Evolutionary conservation across 306 rosid genomes (phyloP), one percentile per base, ranked within the genome.

Genomic region (Prunus armeniaca): DNA sequence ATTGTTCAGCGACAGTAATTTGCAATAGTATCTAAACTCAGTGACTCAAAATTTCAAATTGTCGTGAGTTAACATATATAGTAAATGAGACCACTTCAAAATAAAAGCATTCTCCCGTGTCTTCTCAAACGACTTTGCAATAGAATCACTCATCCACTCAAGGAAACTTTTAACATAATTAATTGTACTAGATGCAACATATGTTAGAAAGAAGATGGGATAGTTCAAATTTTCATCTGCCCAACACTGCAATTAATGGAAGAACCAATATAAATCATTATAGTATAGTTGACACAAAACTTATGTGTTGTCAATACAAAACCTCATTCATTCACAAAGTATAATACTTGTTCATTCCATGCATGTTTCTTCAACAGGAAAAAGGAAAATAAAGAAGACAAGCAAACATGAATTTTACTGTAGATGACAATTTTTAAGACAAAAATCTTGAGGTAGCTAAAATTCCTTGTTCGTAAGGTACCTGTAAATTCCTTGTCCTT

Each of bases 61-160:
- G 28, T 64, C 76, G n/a, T 58, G 15, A 17, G 61, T 56, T 43
- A 13, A 55, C 63, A 71, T 12, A 9, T 8, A 63, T 9, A 65
- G 55, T 22, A 58, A 51, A 58, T 50, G 64, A 76, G 70, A 77
- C 67, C 43, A 79, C 98, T 86, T 95, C 81, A 95, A 78, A 85
- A 81, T 87, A 86, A 95, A 95, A 46, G 91, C 90, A 86, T 95
- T 95, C 73, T 92, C 96, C 75, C 99, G 91, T 66, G 95, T 92
- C 80, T 87, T 90, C 79, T 90, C 99, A 78, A 95, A 95, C 75
- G 99, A 92, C 86, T 95, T 95, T 22, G 97, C 92, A 49, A 95
- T 95, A 80, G 91, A 78, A 78, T 95, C 99, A 82, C 97, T 95
- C 99, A 95, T 95, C 99, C 97, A 95, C 86, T 95, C 97, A 45